These are phyloP conservation scores for Geosiphon pyriformis DNA, from an alignment of 192 early-diverging fungal species.

Conservation along the genomic window DNA sequence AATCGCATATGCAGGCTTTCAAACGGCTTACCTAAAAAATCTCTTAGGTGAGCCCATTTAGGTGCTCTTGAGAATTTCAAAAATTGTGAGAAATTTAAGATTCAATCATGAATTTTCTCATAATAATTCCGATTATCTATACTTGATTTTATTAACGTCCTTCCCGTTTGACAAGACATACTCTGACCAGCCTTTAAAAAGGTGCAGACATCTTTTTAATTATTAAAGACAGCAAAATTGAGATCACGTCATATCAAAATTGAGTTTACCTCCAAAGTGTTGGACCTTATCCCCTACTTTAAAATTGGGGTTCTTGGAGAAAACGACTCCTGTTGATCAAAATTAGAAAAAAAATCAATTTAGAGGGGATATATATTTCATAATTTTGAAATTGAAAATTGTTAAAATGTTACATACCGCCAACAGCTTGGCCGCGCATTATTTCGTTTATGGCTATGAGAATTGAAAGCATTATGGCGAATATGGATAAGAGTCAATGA, in stretches of 20 bases:
- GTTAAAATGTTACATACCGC: background rate
- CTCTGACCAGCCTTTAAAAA: conserved; percentile 41
- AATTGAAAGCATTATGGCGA: background rate
- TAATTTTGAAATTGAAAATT: background rate
- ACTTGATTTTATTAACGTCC: conserved; percentile 32
- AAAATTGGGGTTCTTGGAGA: conserved; percentile 33
- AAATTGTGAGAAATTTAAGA: too few relatives aligned
- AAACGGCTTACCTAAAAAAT: conserved; percentile 13
- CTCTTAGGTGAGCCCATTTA: conserved; percentile 30
- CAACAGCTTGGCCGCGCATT: conserved; percentile 38
- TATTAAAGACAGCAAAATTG: background rate
- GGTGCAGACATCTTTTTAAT: background rate
- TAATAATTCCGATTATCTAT: background rate
- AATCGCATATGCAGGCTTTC: background rate
- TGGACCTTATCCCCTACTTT: conserved; percentile 32
- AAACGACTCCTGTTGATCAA: conserved; percentile 29
- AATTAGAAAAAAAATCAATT: background rate
- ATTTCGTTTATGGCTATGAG: conserved; percentile 38
- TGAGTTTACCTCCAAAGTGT: background rate
- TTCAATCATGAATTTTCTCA: too few relatives aligned
- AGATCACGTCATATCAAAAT: background rate
- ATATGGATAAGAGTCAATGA: background rate
- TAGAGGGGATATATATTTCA: too few relatives aligned
- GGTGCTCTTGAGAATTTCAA: conserved; percentile 19
- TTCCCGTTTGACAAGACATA: conserved; percentile 41